Percentiles rank a stretch among this genome's conserved stretches.
These are phyloP conservation scores for Suillus paluster DNA, from an alignment of 768 basidiomycete species.

Conservation along the genomic window DNA sequence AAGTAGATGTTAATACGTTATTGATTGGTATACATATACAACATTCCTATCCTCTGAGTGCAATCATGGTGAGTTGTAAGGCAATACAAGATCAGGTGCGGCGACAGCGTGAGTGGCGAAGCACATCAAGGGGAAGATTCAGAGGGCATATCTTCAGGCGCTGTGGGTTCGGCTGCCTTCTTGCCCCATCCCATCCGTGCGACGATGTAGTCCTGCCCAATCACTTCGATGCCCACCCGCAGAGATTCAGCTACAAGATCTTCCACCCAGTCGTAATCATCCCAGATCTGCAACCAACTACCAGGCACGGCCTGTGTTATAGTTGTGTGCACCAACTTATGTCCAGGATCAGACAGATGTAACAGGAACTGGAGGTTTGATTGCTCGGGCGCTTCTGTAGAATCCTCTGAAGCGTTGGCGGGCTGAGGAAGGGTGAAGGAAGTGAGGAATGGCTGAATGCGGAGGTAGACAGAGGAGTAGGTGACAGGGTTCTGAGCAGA, in stretches of 20 bases:
- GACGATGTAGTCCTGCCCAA: conserved; percentile 92
- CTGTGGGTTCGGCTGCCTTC: conserved; percentile 23
- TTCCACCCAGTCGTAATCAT: conserved; percentile 95
- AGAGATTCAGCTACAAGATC: conserved; percentile 89
- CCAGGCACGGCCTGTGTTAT: conserved; percentile 83
- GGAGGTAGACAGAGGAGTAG: conserved; percentile 90
- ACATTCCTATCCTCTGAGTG: conserved; percentile 6
- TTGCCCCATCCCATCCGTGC: conserved; percentile 83
- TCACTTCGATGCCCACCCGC: conserved; percentile 81
- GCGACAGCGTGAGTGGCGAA: background rate
- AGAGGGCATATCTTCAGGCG: conserved; percentile 7
- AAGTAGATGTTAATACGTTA: conserved; percentile 51
- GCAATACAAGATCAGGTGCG: background rate
- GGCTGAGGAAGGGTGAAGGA: conserved; percentile 50
- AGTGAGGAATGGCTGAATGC: conserved; percentile 85
- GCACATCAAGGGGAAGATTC: conserved; percentile 4
- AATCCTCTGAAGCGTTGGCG: conserved; percentile 24
- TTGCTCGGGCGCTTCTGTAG: conserved; percentile 23
- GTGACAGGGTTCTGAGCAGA: conserved; percentile 65
- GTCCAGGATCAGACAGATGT: conserved; percentile 74
- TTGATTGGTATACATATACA: conserved; percentile 5
- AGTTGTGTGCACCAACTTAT: conserved; percentile 76
- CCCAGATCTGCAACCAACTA: conserved; percentile 91
- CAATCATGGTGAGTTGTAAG: background rate
- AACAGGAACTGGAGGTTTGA: conserved; percentile 66